These are phyloP conservation scores for Phaffia australis DNA, from an alignment of 768 basidiomycete species.

Conservation along the genomic window DNA sequence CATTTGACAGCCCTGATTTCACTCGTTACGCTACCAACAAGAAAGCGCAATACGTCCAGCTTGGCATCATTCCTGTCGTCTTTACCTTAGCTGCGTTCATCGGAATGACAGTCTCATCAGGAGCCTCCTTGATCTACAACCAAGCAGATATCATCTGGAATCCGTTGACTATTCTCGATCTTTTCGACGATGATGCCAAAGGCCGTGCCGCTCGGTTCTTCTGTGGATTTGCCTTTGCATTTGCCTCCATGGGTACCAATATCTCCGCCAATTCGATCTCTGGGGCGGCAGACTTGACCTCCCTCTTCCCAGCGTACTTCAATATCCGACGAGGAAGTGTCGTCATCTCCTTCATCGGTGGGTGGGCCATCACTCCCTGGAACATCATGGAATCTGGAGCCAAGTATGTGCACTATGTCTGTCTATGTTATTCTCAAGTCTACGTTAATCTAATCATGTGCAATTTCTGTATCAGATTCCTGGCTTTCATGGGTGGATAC, in stretches of 20 bases:
- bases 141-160: conserved; percentile 52
- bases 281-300: conserved; percentile 77
- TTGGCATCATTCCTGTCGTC: conserved; percentile 58
- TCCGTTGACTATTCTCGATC: conserved; percentile 23
- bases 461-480: conserved; percentile 44
- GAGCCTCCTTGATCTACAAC: conserved; percentile 61
- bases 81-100: conserved; percentile 69
- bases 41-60: conserved; percentile 58
- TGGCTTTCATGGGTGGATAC: conserved; percentile 71
- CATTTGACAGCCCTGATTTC: conserved; percentile 69
- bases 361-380: conserved; percentile 63
- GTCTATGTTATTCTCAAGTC: background rate
- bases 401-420: background rate
- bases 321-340: conserved; percentile 64
- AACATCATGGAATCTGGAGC: conserved; percentile 51
- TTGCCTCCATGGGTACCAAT: conserved; percentile 56
- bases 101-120: conserved; percentile 41
- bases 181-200: conserved; percentile 51
- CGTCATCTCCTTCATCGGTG: conserved; percentile 68
- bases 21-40: conserved; percentile 57
- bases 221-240: conserved; percentile 57
- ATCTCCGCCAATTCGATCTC: conserved; percentile 67
- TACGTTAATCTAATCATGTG: background rate
- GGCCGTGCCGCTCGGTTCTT: conserved; percentile 76
- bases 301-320: conserved; percentile 46